Base-by-base conservation (phyloP, 2,329 filamentous ascomycete species). In the Diplodia mutila region DNA sequence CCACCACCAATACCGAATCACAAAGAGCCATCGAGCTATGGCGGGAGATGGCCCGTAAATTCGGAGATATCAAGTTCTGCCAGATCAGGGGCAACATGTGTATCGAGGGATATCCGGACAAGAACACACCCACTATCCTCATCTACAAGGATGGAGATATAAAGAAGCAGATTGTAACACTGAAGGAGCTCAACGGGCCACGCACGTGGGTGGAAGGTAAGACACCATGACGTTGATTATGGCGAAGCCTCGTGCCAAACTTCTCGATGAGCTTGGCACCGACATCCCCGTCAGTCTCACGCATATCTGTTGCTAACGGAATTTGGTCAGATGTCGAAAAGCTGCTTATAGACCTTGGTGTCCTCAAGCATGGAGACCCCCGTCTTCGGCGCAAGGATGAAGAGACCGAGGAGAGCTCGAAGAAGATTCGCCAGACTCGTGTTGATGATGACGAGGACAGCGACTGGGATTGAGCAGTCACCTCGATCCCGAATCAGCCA, bases 61-160 rank as follows among this genome's bases (percentile, higher is more conserved):
- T 93, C 75, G 93, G 93, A 23, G 94, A 99, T 71, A 84, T 99
- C 78, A 99, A 99, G 81, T 99, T 99, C 80, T 98, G 94, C 78
- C 92, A 98, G 81, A 98, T 99, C 72, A 87, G 90, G 72, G 95
- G 90, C 7, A 90, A 93, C 75, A 88, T 97, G 81, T 97, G 95
- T 68, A 97, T 99, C 73, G 95, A 98, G 78, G 93, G 93, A 49
- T 99, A 99, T 79, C 95, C 95, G 1, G 95, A 98, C 74, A 86
- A 87, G 67, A 99, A 99, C 78, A 97, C 93, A 68, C 95, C 95
- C 1, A 99, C 95, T 0, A 93, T 99, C 42, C 77, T 99, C 70
- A 87, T 97, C 0, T 99, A 99, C 81, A 91, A 90, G 76, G 93
- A 97, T 73, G 93, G 93, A 21, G 92, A 99, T 76, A 97, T 99